Conservation (phyloP, 192 early-diverging fungal species). For the Tieghemiomyces parasiticus region DNA sequence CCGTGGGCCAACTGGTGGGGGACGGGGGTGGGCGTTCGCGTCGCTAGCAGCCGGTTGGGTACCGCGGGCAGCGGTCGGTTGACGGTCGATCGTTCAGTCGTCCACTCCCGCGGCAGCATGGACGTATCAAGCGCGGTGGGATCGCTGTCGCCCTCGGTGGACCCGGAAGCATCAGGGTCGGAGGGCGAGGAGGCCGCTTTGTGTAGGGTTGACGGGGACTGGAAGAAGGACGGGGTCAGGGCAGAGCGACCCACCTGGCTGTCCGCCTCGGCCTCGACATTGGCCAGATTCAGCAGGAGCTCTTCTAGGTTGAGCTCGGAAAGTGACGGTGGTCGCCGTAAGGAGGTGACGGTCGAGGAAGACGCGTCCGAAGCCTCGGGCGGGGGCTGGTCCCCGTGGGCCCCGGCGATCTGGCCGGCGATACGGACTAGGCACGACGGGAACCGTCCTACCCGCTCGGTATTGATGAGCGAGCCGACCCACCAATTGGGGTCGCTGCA, state of each 20-base stretch:
- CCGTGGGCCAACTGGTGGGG: not conserved
- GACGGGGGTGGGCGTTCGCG: slow-evolving; percentile 1
- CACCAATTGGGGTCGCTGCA: slow-evolving; percentile 32
- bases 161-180: slow-evolving; percentile 4
- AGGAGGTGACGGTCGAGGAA: not conserved
- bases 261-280: slow-evolving; percentile 5
- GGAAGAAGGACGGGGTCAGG: not conserved
- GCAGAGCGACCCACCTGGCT: not conserved
- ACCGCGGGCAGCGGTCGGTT: not conserved
- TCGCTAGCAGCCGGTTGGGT: not conserved
- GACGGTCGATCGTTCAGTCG: not conserved
- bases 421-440: slow-evolving; percentile 28
- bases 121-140: not conserved
- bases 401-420: slow-evolving; percentile 1
- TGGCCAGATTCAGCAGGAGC: slow-evolving; percentile 7
- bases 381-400: not conserved
- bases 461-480: slow-evolving; percentile 26
- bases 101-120: not conserved
- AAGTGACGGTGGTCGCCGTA: not conserved
- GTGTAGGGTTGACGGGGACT: not conserved
- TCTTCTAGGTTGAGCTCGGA: slow-evolving; percentile 9
- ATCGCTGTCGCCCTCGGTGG: not conserved
- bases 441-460: slow-evolving; percentile 28
- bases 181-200: not conserved
- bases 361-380: not conserved